A percentile compares a stretch with the other conserved stretches of the same genome.
phyloP scores from a whole-genome alignment of 768 basidiomycete species.

The Pleurotus ostreatus region DNA sequence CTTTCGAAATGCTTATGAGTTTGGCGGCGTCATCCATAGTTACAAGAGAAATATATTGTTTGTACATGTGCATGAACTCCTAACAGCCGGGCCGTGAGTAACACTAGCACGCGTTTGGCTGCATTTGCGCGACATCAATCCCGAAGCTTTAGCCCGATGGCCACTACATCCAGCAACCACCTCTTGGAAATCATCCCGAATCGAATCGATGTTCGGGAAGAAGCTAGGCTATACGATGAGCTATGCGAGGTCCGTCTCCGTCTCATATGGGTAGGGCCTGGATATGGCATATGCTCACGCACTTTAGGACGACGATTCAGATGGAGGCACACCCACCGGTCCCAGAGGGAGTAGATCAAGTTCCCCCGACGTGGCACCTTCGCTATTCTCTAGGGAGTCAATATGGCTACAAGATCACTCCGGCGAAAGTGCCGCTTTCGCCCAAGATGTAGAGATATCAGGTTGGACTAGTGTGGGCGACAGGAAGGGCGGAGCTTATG shows the following conservation, averaged over 20 bases:
- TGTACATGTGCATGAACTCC: no score
- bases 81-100: no score
- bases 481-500: slow-evolving; percentile 52
- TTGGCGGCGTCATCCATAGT: no score
- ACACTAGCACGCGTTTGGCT: no score
- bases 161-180: no score
- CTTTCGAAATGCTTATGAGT: no score
- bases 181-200: slow-evolving; percentile 49
- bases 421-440: slow-evolving; percentile 51
- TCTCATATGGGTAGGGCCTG: slow-evolving; percentile 4
- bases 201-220: slow-evolving; percentile 64
- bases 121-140: no score
- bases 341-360: slow-evolving; percentile 13
- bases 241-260: slow-evolving; percentile 44
- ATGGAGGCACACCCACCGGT: not conserved
- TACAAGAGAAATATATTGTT: no score
- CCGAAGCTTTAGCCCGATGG: no score
- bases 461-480: slow-evolving; percentile 78
- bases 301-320: slow-evolving; percentile 14
- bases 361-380: slow-evolving; percentile 34
- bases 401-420: slow-evolving; percentile 67
- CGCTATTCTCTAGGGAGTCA: slow-evolving; percentile 55
- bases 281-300: not conserved
- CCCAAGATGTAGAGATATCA: slow-evolving; percentile 58
- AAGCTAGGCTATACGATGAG: slow-evolving; percentile 64